Base-by-base conservation (phyloP, 805 yeast genomes). In the Saccharomyces jurei region DNA sequence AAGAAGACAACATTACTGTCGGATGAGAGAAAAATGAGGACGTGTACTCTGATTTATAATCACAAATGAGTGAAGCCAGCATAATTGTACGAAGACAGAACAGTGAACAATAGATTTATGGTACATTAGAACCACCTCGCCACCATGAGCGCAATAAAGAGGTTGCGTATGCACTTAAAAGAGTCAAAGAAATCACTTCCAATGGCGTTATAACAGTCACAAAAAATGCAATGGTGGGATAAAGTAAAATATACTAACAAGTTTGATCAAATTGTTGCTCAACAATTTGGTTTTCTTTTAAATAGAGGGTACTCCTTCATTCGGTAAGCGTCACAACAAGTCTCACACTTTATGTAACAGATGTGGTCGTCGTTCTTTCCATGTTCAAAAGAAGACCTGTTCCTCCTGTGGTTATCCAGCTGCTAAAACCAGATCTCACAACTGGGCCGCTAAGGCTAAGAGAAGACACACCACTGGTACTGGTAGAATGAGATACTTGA, bases 401-500 rank as follows among this genome's bases (percentile, higher is more conserved):
- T 77, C 98, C 77, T 80, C 94, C 68, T 94, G 99, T 83, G 99
- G 99, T 74, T 94, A 94, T 87, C 99, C 99, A 81, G 90, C 98
- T 74, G 98, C 98, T 72, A 94, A 94, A 84, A 77, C 87, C 80
- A 91, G 99, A 88, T 85, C 89, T 74, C 86, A 80, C 96, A 94
- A 94, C 97, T 94, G 99, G 99, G 97, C 94, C 78, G 80, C 80
- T 68, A 94, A 94, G 87, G 96, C 97, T 75, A 89, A 91, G 87
- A 90, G 99, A 89, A 90, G 99, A 89, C 87, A 87, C 80, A 94
- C 99, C 69, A 91, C 97, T 70, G 99, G 99, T 84, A 85, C 98
- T 77, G 99, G 99, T 81, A 95, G 99, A 83, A 89, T 89, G 95
- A 82, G 91, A 78, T 83, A 92, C 90, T 85, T 94, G 80, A 94